Conservation (phyloP, 83 land plant species). For the Picea engelmannii region DNA sequence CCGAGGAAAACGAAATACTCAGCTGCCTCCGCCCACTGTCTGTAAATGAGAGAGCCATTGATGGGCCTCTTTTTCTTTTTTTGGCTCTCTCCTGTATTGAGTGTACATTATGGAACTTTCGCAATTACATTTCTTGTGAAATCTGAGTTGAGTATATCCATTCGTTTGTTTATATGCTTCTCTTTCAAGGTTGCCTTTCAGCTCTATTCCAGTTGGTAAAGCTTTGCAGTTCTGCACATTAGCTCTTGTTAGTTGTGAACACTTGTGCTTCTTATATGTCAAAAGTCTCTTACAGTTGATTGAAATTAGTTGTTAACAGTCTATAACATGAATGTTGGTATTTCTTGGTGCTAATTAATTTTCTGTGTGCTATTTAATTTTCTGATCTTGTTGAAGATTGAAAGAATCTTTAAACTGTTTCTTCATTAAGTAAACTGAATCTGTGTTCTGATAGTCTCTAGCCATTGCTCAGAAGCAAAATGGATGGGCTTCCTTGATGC, state of each 20-base stretch:
- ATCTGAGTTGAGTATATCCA: neutral
- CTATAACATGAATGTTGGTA: neutral
- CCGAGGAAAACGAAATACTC: neutral
- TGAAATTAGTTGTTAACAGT: neutral
- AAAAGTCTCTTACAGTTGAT: neutral
- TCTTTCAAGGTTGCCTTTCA: no score
- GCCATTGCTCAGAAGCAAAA: no score
- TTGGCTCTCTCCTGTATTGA: no score
- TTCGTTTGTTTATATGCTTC: neutral
- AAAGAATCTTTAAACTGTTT: neutral
- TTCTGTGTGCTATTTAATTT: neutral
- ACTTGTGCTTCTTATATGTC: neutral
- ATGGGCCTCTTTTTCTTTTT: no score
- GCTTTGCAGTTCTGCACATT: neutral
- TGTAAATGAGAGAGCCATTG: no score
- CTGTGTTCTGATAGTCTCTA: neutral
- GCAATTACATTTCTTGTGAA: neutral
- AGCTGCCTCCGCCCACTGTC: neutral
- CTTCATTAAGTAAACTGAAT: neutral
- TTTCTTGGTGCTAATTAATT: neutral
- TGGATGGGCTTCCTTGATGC: no score
- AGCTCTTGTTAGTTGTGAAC: neutral
- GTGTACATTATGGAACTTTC: no score
- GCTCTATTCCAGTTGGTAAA: neutral
- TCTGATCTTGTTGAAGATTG: neutral